A percentile compares a stretch with the other conserved stretches of the same genome.
Conservation (phyloP, 345 rosid species). For the Eucalyptus urophylla region DNA sequence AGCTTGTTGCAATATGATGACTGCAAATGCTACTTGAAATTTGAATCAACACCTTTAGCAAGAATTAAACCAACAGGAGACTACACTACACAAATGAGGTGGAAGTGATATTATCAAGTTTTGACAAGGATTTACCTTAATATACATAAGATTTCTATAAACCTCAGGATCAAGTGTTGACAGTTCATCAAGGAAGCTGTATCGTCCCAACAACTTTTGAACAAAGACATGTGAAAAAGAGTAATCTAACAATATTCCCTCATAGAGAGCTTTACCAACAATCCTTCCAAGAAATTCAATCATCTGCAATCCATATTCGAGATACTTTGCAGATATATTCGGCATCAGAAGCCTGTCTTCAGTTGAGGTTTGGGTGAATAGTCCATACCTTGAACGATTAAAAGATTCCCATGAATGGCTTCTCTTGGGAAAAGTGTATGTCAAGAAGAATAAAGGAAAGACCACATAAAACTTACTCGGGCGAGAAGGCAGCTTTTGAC, state of each 20-base stretch:
- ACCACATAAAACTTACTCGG: constrained; percentile 56
- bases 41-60: background rate
- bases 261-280: constrained; percentile 96
- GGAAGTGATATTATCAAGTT: background rate
- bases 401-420: background rate
- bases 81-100: background rate
- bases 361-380: constrained; percentile 77
- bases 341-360: constrained; percentile 87
- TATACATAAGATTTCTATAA: constrained; percentile 82
- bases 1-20: background rate
- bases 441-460: background rate
- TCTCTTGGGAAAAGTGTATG: background rate
- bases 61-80: background rate
- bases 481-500: constrained; percentile 83
- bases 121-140: constrained; percentile 55
- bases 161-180: constrained; percentile 95
- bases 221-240: constrained; percentile 89
- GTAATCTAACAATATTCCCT: constrained; percentile 91
- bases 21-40: background rate
- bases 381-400: constrained; percentile 52
- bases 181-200: constrained; percentile 95
- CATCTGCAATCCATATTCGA: constrained; percentile 84
- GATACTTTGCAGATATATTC: constrained; percentile 70
- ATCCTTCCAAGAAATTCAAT: constrained; percentile 96
- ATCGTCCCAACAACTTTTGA: constrained; percentile 88